Base-by-base conservation (phyloP, 192 early-diverging fungal genomes). In the Backusella westeae region DNA sequence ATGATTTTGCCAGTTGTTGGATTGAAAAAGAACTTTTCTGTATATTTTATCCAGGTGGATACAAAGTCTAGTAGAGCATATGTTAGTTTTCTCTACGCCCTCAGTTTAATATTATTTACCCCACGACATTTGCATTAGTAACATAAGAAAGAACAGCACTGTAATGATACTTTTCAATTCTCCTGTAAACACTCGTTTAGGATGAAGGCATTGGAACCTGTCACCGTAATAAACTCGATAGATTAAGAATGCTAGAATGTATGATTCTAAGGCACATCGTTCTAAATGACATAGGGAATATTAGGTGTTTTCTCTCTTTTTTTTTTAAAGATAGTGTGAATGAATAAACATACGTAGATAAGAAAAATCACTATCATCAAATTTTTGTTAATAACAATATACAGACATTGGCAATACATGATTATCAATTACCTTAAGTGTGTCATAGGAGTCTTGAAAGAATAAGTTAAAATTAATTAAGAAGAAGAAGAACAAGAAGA, bases 141-240 rank as follows among this genome's bases (percentile, higher is more conserved):
- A 52, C 73, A 68, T 69, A 49, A 74, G 35, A 70, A 77, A 68
- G 42, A 81, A 59, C 26, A 81, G 34, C 21, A 81, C 23, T 10
- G 80, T 81, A 56, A 81, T 72, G 36, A 81, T 77, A 29, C 75
- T 73, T 65, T 81, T 81, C 3, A 81, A 56, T 74, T 81, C 80
- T 4, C 80, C 80, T 19, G 36, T 0, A 39, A 72, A 34, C 6
- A 81, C 69, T 17, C 59, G 52, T 14, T 39, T 59, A 21, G 66
- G 73, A 17, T 59, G 41, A 53, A 81, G 67, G 26, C 80, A 81
- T 73, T 38, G 59, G 52, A 78, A 78, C 39, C 19, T 72, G 56
- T 78, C 77, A 14, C 35, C 67, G 2, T 73, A 39, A 67, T 66
- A 78, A 7, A 78, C n/a, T 38, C 73, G 39, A 39, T 78, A 74